Percentiles rank a stretch among this genome's conserved stretches.
Evolutionary conservation across 805 yeast species (phyloP).

Genomic region (Clavispora santaluciae): DNA sequence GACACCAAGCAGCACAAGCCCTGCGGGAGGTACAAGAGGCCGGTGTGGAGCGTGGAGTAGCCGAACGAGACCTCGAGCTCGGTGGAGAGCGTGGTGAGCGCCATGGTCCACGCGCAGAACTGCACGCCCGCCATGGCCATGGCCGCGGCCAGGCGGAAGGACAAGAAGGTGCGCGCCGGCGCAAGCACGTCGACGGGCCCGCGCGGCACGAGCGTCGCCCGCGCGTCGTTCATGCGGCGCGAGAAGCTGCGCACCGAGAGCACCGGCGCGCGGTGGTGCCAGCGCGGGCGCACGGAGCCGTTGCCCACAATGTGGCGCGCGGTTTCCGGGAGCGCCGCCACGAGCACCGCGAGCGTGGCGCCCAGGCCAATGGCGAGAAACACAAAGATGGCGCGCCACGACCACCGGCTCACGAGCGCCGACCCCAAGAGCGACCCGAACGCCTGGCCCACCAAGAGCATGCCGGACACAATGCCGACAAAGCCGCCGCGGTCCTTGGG

Average conservation of each 20-base stretch:
- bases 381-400: conserved; percentile 76
- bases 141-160: conserved; percentile 31
- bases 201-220: conserved; percentile 2
- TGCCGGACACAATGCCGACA: conserved; percentile 62
- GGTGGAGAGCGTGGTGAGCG: conserved; percentile 61
- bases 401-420: conserved; percentile 26
- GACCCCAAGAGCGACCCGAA: conserved; percentile 71
- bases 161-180: not conserved
- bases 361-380: conserved; percentile 67
- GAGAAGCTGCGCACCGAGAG: conserved; percentile 27
- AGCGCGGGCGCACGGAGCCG: conserved; percentile 54
- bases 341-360: conserved; percentile 27
- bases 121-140: conserved; percentile 57
- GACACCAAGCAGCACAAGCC: conserved; percentile 66
- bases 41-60: conserved; percentile 53
- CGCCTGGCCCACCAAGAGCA: conserved; percentile 67
- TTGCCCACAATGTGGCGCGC: conserved; percentile 69
- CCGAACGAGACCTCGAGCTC: conserved; percentile 25
- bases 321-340: conserved; percentile 64
- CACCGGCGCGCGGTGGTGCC: conserved; percentile 44
- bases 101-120: conserved; percentile 67
- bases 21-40: conserved; percentile 68
- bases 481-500: conserved; percentile 64
- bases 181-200: not conserved
- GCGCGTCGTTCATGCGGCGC: conserved; percentile 28